phyloP scores from a whole-genome alignment of 2,329 filamentous ascomycete species.

The Colletotrichum orchidophilum region DNA sequence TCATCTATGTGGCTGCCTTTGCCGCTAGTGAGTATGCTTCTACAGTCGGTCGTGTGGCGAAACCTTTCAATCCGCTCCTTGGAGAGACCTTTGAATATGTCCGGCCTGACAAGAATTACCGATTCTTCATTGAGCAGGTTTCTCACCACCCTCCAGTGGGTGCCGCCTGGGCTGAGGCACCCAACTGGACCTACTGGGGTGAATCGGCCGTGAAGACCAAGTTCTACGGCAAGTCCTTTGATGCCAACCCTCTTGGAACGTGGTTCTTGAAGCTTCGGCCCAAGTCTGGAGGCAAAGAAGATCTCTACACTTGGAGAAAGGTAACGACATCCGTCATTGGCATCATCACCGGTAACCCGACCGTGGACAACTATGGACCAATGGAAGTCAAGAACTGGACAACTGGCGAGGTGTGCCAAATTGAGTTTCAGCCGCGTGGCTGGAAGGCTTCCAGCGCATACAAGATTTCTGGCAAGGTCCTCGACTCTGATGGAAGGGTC shows the following conservation, averaged over 20 bases:
- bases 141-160: conserved; percentile 96
- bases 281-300: conserved; percentile 76
- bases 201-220: conserved; percentile 96
- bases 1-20: conserved; percentile 95
- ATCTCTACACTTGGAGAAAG: conserved; percentile 99
- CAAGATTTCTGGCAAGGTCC: conserved; percentile 85
- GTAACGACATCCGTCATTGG: conserved; percentile 97
- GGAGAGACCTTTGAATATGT: conserved; percentile 98
- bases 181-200: conserved; percentile 97
- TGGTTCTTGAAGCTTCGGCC: conserved; percentile 94
- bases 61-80: conserved; percentile 96
- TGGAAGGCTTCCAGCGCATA: conserved; percentile 96
- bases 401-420: conserved; percentile 86
- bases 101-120: conserved; percentile 94
- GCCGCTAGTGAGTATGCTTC: conserved; percentile 97
- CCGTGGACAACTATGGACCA: conserved; percentile 95
- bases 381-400: conserved; percentile 99
- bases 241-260: conserved; percentile 94
- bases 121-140: conserved; percentile 98
- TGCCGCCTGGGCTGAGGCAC: conserved; percentile 90
- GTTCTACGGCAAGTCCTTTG: conserved; percentile 97
- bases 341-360: conserved; percentile 96
- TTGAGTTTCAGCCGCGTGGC: conserved; percentile 94
- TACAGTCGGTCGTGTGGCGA: conserved; percentile 94
- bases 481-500: conserved; percentile 81